A percentile compares a stretch with the other conserved stretches of the same genome.
Evolutionary conservation across 2,329 filamentous ascomycete species (phyloP).

Genomic region (Cordyceps tenuipes): DNA sequence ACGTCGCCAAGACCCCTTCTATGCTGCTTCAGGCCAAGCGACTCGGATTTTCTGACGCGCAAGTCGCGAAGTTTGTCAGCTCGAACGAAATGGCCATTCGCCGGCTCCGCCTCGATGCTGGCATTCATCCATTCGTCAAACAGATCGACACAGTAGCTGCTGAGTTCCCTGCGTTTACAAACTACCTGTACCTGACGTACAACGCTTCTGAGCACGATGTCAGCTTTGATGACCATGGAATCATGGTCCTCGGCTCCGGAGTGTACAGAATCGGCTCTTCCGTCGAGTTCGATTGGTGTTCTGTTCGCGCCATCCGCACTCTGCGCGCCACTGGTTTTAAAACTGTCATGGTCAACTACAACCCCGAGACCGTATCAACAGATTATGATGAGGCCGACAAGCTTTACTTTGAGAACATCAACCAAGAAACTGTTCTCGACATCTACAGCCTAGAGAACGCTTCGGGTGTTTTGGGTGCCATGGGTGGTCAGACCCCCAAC

Average conservation of each 20-base stretch:
- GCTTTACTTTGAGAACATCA: slow-evolving; percentile 95
- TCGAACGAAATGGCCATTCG: slow-evolving; percentile 91
- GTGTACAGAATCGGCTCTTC: slow-evolving; percentile 97
- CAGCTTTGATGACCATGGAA: slow-evolving; percentile 75
- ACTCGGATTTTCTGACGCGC: slow-evolving; percentile 87
- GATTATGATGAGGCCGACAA: slow-evolving; percentile 94
- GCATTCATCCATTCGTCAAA: slow-evolving; percentile 85
- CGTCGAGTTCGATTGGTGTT: slow-evolving; percentile 99
- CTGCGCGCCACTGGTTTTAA: slow-evolving; percentile 77
- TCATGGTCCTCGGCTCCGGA: slow-evolving; percentile 94
- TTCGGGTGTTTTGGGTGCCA: slow-evolving; percentile 80
- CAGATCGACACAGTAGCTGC: slow-evolving; percentile 98
- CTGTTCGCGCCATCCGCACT: slow-evolving; percentile 86
- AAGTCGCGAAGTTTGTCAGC: slow-evolving; percentile 88
- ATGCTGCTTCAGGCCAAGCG: slow-evolving; percentile 80
- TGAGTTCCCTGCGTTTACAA: slow-evolving; percentile 89
- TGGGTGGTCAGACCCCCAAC: slow-evolving; percentile 97
- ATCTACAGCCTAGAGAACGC: slow-evolving; percentile 85
- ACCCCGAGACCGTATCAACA: slow-evolving; percentile 81
- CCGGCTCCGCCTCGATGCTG: slow-evolving; percentile 72
- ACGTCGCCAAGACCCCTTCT: slow-evolving; percentile 54
- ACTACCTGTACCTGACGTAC: slow-evolving; percentile 95
- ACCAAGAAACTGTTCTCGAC: slow-evolving; percentile 80
- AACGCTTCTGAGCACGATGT: slow-evolving; percentile 84
- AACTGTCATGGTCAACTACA: slow-evolving; percentile 94